Evolutionary conservation across 352 stramenopile genomes (phyloP).

Genomic region (Halophytophthora polymorphica): DNA sequence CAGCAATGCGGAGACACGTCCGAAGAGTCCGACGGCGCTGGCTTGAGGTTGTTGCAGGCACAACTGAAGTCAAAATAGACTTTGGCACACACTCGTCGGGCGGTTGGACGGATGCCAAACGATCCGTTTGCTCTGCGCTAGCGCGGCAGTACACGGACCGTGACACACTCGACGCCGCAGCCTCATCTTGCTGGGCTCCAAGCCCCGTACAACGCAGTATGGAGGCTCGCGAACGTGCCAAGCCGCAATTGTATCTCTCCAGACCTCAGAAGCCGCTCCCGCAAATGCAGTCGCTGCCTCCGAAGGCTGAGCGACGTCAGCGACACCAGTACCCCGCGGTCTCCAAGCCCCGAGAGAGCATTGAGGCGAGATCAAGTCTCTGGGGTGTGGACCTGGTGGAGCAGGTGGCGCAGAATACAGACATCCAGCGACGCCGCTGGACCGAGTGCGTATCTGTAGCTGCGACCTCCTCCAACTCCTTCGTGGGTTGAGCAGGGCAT

Average conservation of each 20-base stretch:
- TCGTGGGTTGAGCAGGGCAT: too few relatives aligned
- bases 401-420: slow-evolving; percentile 40
- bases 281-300: background rate
- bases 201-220: too few relatives aligned
- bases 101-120: slow-evolving; percentile 10
- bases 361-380: slow-evolving; percentile 8
- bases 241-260: background rate
- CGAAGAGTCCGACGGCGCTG: too few relatives aligned
- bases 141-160: too few relatives aligned
- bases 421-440: slow-evolving; percentile 53
- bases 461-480: background rate
- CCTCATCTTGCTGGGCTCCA: too few relatives aligned
- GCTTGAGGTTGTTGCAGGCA: too few relatives aligned
- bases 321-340: slow-evolving; percentile 7
- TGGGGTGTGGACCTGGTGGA: slow-evolving; percentile 51
- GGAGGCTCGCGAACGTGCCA: background rate
- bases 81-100: background rate
- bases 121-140: background rate
- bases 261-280: slow-evolving; percentile 5
- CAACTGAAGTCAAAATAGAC: too few relatives aligned
- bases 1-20: too few relatives aligned
- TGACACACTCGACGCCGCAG: too few relatives aligned
- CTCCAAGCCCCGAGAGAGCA: background rate
- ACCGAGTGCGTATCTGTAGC: slow-evolving; percentile 31
- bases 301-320: background rate